Evolutionary conservation across 805 yeast species (phyloP).

Genomic region (Huiozyma naganishii): DNA sequence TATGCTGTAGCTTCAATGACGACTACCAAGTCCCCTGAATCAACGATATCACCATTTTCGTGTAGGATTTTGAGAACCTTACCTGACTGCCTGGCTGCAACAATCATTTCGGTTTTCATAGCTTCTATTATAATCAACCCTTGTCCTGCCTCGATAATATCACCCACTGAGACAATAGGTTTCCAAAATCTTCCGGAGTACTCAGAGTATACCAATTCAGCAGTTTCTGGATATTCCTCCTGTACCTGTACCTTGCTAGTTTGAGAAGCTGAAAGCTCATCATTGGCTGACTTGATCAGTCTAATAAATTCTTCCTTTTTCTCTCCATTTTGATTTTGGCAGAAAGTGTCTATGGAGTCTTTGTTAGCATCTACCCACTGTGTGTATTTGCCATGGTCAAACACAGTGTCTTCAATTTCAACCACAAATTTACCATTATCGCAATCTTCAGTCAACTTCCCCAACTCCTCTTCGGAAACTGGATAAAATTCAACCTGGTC

Average conservation of each 20-base stretch:
- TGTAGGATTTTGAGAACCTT: slow-evolving; percentile 65
- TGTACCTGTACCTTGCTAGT: slow-evolving; percentile 34
- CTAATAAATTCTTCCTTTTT: slow-evolving; percentile 77
- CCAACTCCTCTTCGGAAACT: slow-evolving; percentile 76
- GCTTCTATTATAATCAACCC: slow-evolving; percentile 89
- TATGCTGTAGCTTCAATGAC: slow-evolving; percentile 29
- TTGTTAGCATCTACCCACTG: slow-evolving; percentile 68
- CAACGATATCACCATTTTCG: slow-evolving; percentile 89
- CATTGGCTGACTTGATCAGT: slow-evolving; percentile 70
- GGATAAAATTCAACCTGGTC: slow-evolving; percentile 94
- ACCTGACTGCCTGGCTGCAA: slow-evolving; percentile 59
- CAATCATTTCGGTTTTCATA: slow-evolving; percentile 96
- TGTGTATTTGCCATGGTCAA: slow-evolving; percentile 71
- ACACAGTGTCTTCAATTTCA: slow-evolving; percentile 63
- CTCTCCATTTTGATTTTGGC: slow-evolving; percentile 61
- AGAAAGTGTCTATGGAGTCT: slow-evolving; percentile 61
- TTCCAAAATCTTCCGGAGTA: slow-evolving; percentile 98
- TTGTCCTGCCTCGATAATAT: slow-evolving; percentile 59
- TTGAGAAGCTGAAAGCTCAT: slow-evolving; percentile 52
- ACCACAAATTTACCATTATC: slow-evolving; percentile 72
- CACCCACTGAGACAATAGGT: slow-evolving; percentile 71
- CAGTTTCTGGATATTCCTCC: slow-evolving; percentile 62
- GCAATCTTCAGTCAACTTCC: slow-evolving; percentile 56
- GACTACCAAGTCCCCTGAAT: slow-evolving; percentile 90
- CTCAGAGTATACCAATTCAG: slow-evolving; percentile 82